Base-by-base conservation (phyloP, 2,329 filamentous ascomycete genomes). In the Calycina herbarum region DNA sequence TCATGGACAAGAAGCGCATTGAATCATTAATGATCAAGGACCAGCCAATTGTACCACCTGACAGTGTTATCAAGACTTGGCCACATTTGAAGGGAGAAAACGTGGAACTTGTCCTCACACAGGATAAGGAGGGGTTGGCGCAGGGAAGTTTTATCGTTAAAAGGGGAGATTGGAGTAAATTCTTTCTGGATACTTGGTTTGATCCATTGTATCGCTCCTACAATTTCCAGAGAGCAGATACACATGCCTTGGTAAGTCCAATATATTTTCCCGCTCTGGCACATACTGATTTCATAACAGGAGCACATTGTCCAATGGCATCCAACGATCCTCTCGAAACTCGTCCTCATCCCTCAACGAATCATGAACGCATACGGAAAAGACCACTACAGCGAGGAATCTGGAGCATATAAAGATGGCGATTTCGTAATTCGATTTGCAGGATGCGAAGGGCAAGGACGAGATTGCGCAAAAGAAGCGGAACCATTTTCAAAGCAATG, bases 61-160 rank as follows among this genome's bases (percentile, higher is more conserved):
- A 97, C 79, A 96, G 93, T 79, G 94, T 99, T 73, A 98, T 99
- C 80, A 94, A 92, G 82, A 98, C 96, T 0, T 97, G 96, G 76
- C 82, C 85, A 17, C 89, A 96, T 75, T 81, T 97, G n/a, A 88
- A 87, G 68, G 89, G 88, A 42, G 83, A 90, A 57, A 86, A 93
- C 64, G 88, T 96, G 54, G 91, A 96, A 70, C 35, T 61, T 10
- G 56, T 33, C 31, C 57, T 61, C 48, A 57, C 63, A n/a, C 63
- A 64, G 48, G 57, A 65, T 33, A 59, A 58, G 54, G 54, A 63
- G 17, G 56, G 59, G 11, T 35, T 63, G 48, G 54, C 61, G 38
- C 56, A 59, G 35, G 64, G 64, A 54, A 66, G 54, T 56, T 64
- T 82, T 98, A 81, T 98, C 15, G 76, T 99, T 13, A 85, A 88